These are phyloP conservation scores for Trapa incisa DNA, from an alignment of 345 rosid genomes.

Conservation along the genomic window DNA sequence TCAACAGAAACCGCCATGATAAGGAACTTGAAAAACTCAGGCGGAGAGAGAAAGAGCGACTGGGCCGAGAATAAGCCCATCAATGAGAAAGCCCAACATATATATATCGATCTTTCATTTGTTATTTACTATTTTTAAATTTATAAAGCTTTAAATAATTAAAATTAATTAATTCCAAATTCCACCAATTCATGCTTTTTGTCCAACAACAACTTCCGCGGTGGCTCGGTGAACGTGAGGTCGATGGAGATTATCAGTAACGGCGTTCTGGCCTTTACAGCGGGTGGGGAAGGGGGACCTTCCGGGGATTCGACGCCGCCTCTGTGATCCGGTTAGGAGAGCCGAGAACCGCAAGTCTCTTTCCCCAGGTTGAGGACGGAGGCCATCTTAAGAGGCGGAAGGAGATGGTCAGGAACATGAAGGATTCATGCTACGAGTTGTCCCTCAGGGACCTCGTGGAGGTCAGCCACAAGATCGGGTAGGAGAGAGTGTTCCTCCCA, in stretches of 20 bases:
- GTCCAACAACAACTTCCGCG: not conserved
- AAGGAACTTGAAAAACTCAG: not conserved
- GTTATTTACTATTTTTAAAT: no score
- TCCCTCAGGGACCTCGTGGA: constrained; percentile 76
- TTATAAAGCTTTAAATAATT: no score
- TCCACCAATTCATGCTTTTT: not conserved
- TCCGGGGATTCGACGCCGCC: constrained; percentile 57
- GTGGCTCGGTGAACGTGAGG: constrained; percentile 2
- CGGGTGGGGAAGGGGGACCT: constrained; percentile 16
- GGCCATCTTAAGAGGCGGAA: constrained; percentile 74
- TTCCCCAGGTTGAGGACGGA: constrained; percentile 64
- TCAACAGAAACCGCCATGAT: not conserved
- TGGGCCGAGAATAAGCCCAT: no score
- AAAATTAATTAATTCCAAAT: no score
- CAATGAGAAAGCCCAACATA: no score
- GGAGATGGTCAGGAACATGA: constrained; percentile 87
- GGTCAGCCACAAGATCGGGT: constrained; percentile 6
- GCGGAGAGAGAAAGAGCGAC: no score
- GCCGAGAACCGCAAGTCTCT: constrained; percentile 43
- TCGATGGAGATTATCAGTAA: constrained; percentile 5
- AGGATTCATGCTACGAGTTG: constrained; percentile 81
- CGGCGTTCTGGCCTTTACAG: not conserved
- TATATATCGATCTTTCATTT: no score
- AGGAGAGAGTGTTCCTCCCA: not conserved
- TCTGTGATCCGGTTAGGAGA: constrained; percentile 34